phyloP scores from a whole-genome alignment of 2,329 filamentous ascomycete species.

The Stagonosporopsis cucurbitacearum region DNA sequence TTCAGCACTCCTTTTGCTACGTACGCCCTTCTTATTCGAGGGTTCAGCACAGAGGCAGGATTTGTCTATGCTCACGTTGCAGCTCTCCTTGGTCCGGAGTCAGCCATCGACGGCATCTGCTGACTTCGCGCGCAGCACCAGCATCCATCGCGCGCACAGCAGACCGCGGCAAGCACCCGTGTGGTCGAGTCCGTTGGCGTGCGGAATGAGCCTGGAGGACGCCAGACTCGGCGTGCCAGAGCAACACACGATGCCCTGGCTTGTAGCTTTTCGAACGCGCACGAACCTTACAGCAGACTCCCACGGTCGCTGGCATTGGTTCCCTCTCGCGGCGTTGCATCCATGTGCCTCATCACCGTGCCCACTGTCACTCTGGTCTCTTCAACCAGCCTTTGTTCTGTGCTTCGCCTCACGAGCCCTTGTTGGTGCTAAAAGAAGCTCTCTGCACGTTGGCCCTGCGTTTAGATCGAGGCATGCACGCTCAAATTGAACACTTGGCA shows the following conservation, averaged over 20 bases:
- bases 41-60: slow-evolving; percentile 3
- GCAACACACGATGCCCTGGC: slow-evolving; percentile 6
- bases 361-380: not conserved
- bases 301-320: slow-evolving; percentile 7
- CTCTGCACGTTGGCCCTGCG: slow-evolving; percentile 14
- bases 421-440: slow-evolving; percentile 7
- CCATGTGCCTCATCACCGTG: not conserved
- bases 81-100: not conserved
- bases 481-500: slow-evolving; percentile 11
- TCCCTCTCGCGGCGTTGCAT: not conserved
- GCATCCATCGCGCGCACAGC: not conserved
- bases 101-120: slow-evolving; percentile 11
- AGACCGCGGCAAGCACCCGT: slow-evolving; percentile 1
- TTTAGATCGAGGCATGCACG: slow-evolving; percentile 1
- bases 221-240: not conserved
- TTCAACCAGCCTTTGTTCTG: not conserved
- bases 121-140: slow-evolving; percentile 6
- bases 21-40: slow-evolving; percentile 4
- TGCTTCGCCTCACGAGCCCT: not conserved
- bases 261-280: not conserved
- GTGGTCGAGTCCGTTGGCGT: not conserved
- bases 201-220: not conserved
- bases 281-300: not conserved
- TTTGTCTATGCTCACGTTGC: slow-evolving; percentile 3
- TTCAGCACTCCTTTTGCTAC: slow-evolving; percentile 10